Base-by-base conservation (phyloP, 2,329 filamentous ascomycete species). In the Lecanoromycetidae sp. region DNA sequence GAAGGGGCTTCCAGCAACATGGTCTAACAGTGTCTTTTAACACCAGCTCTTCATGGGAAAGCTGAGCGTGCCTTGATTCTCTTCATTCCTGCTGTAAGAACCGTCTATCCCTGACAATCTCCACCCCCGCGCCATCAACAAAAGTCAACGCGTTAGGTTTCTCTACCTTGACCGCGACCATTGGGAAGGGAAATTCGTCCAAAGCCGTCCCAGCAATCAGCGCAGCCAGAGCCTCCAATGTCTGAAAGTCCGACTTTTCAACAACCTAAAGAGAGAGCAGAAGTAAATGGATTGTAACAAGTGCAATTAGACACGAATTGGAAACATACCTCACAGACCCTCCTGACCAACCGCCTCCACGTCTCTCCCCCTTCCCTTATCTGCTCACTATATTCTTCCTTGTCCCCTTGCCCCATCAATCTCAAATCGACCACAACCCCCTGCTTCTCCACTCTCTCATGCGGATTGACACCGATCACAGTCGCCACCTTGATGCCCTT, bases 381-480 rank as follows among this genome's bases (percentile, higher is more conserved):
- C 15, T 19, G 27, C 19, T 34, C 13, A 3, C 22, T 39, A 15
- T 33, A 46, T 26, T 42, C 26, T 5, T 37, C 22, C 15, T 34
- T 25, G 5, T 27, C 26, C 13, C 12, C 15, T 23, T 41, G 35
- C 20, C 36, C 46, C 15, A 33, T 36, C 32, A 50, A 20, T 13
- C 45, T 37, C 10, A 51, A 36, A 26, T 46, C 49, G 15, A 53
- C 22, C 22, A 27, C 46, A 7, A 74, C 67, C 22, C 61, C 63
- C 55, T 74, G 71, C 52, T 71, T 71, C 57, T 72, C 67, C 15
- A 69, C 55, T 17, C 71, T 61, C 57, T 74, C 71, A 51, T 72
- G 71, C 2, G 66, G 62, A 49, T 74, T 74, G n/a, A 74, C 69
- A 1, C 71, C 71, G 48, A 74, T 62, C 25, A 74, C 67, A 55